Base-by-base conservation (phyloP, 768 basidiomycete genomes). In the Boletus reticulatus region DNA sequence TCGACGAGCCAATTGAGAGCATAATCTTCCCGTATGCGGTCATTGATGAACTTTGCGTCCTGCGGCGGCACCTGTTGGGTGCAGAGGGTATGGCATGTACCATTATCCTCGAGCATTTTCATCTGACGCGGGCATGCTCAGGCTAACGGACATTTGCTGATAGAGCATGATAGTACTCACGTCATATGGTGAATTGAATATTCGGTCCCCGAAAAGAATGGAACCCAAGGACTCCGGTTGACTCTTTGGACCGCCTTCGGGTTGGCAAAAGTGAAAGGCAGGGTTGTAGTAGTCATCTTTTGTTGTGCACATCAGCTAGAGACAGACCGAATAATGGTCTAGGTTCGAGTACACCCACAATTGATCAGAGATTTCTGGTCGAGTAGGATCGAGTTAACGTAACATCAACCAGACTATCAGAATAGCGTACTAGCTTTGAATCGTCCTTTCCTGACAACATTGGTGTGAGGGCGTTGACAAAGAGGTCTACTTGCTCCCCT, bases 171-270 rank as follows among this genome's bases (percentile, higher is more conserved):
- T 24, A n/a, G 20, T 43, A 75, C 87, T 52, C 58, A 93, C 90
- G 61, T 94, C 83, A 66, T 93, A 98, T 3, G 88, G 90, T 4
- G 92, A 92, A 65, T 88, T 85, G 71, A 94, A 92, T 62, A 98
- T 93, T 59, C 96, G 81, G 76, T 98, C 96, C 16, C 96, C 96
- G 62, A 97, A 97, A n/a, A 98, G 76, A 63, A 98, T 94, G 17
- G 92, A 92, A 7, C 96, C 96, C 27, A 98, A 75, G 2, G 86
- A 88, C 71, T 95, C 94, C 4, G 92, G 88, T 67, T 87, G 85
- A 62, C 82, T 83, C 67, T 83, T 71, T 20, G 85, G 80, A 11
- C 92, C 94, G 19, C 76, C 87, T 41, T 79, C 73, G 24, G 96
- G 96, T 55, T 82, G 67, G 67, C 96, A 98, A 72, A 98, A 97